phyloP scores from a whole-genome alignment of 345 rosid species.

The Acer campestre region DNA sequence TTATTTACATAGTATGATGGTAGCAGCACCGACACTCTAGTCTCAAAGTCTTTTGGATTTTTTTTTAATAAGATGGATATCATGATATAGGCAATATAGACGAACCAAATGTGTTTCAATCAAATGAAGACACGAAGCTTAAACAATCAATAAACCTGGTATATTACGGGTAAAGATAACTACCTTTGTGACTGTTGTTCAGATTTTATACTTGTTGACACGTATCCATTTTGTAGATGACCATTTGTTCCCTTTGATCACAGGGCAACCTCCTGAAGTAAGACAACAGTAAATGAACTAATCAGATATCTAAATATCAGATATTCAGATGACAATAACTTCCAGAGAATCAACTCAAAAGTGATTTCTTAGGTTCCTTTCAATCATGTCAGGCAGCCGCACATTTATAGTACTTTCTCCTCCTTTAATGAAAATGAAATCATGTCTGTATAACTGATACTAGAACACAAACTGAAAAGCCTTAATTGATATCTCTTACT shows the following conservation, averaged over 20 bases:
- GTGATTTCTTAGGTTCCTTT: background rate
- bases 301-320: conserved; percentile 7
- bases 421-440: conserved; percentile 1
- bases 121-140: background rate
- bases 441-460: conserved; percentile 1
- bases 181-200: conserved; percentile 39
- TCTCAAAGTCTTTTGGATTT: background rate
- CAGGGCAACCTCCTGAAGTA: conserved; percentile 85
- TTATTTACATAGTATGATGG: background rate
- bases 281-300: conserved; percentile 11
- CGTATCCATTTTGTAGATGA: conserved; percentile 97
- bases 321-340: background rate
- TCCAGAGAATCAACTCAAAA: background rate
- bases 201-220: conserved; percentile 67
- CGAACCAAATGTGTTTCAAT: background rate
- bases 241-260: conserved; percentile 94
- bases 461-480: background rate
- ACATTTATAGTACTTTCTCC: background rate
- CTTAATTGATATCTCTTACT: conserved; percentile 24
- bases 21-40: background rate
- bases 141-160: background rate
- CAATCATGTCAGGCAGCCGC: background rate
- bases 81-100: background rate
- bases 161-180: conserved; percentile 18
- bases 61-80: background rate